Evolutionary conservation across 2,329 filamentous ascomycete genomes (phyloP), one percentile per base, ranked within the genome.

Genomic region (Penicillium polonicum): DNA sequence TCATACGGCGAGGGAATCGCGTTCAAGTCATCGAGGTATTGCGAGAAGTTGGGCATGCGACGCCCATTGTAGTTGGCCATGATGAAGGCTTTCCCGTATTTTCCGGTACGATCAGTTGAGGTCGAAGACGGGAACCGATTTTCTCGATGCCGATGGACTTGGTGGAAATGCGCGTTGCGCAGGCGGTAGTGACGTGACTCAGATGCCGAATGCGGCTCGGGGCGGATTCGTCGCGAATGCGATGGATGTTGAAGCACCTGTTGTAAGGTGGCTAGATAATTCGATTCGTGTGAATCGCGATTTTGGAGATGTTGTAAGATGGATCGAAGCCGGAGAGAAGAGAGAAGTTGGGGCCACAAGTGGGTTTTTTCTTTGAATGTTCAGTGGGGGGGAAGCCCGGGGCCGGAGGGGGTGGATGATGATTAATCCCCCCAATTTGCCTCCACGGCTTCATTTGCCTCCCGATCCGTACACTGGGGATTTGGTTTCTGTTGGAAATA

Each of bases 21-120:
- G 80, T 96, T 96, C 69, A 97, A 82, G 66, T 92, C 89, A 69
- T 90, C 88, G 65, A 97, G 83, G 79, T 94, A 96, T 71, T 92
- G 88, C 71, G 91, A 92, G 77, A 96, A 90, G 75, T 96, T 96
- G 70, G 90, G 88, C 68, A 85, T 89, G 72, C 89, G 87, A 61
- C 91, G 88, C 71, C 87, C 88, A 76, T 83, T 87, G 83, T 86
- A 92, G 73, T 81, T 83, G 74, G 90, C 86, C 89, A 92, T 92
- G 69, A 54, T 69, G 66, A 44, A 21, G 17, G 5, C 5, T 27
- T 36, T 12, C 38, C 36, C n/a, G 25, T 45, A 10, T 35, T 35
- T 35, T 10, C 6, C 39, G 21, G 21, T 36, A 19, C 12, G 7
- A 49, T 38, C 13, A 44, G 43, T 61, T 46, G 50, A 57, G 42